Base-by-base conservation (phyloP, 108 stramenopile species). In the Cyclotella choctawhatcheeana region DNA sequence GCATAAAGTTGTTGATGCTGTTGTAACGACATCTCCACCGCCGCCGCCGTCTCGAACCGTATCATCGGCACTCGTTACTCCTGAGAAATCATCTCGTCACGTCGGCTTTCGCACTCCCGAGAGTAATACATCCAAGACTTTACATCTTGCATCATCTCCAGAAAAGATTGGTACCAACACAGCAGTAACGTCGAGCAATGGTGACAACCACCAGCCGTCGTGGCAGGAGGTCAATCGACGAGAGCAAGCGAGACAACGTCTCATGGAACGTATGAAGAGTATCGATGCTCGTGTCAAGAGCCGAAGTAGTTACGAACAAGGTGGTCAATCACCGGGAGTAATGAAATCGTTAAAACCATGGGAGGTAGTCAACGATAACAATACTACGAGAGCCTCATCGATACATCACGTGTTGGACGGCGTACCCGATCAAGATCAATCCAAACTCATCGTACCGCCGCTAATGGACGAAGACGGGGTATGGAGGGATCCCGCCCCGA, bases 381-480 rank as follows among this genome's bases (percentile, higher is more conserved):
- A 40, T 12, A 40, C 37, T n/a, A n/a, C n/a, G n/a, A n/a, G n/a
- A n/a, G n/a, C n/a, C 22, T 2, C 20, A 22, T 10, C 51, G 17
- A 4, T 50, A 22, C 10, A 22, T 10, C 55, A 27, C 14, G 27
- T 56, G 14, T 30, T 56, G 5, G 55, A 56, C n/a, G 55, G 55
- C 1, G 55, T 56, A 30, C n/a, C 55, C 12, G 55, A 30, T 30
- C 29, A 56, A 30, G 29, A 56, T 31, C 55, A 30, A 30, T 56
- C 27, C 27, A 56, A 56, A 30, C 29, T 56, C 10, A 30, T 56
- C n/a, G 55, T 56, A 27, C 55, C 55, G 12, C 55, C 55, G 10
- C 31, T 56, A 30, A 56, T 56, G 29, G 55, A 56, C 20, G 55
- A 56, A 56, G 55, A 56, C 31, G 55, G 55, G 10, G 55, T 56